Percentiles rank a stretch among this genome's conserved stretches.
Evolutionary conservation across 208 protist genomes (phyloP).

Genomic region (Acanthamoeba comandoni): DNA sequence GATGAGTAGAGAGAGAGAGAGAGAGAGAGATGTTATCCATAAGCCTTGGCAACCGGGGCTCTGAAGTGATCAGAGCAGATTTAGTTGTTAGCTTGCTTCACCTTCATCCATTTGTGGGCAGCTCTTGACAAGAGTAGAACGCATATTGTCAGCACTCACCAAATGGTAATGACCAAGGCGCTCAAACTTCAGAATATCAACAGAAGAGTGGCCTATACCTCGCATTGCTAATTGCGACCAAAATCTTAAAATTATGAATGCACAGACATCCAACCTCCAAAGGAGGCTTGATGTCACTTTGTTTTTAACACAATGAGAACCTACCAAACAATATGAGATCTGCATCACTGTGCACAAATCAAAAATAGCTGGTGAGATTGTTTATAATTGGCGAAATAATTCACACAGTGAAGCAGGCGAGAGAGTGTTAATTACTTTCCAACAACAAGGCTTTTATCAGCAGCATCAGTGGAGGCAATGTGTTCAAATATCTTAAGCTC

Average conservation of each 20-base stretch:
- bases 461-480: conserved; percentile 11
- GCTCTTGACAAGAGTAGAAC: neutral
- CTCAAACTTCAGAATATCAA: conserved; percentile 49
- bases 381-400: too few relatives aligned
- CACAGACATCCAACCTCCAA: too few relatives aligned
- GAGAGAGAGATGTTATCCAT: too few relatives aligned
- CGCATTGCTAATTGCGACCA: conserved; percentile 13
- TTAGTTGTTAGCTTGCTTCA: neutral
- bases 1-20: too few relatives aligned
- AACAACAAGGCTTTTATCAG: conserved; percentile 64
- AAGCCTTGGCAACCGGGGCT: too few relatives aligned
- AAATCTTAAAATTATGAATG: too few relatives aligned
- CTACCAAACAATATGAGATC: conserved; percentile 51
- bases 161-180: neutral
- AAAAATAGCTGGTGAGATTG: too few relatives aligned
- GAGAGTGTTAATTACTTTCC: conserved; percentile 21
- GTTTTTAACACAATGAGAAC: too few relatives aligned
- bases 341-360: conserved; percentile 59
- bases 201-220: conserved; percentile 4
- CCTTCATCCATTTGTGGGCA: conserved; percentile 31
- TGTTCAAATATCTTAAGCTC: conserved; percentile 71
- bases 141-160: conserved; percentile 13
- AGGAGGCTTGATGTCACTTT: too few relatives aligned
- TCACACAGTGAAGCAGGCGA: neutral
- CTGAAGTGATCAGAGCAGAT: too few relatives aligned